phyloP scores from a whole-genome alignment of 2,329 filamentous ascomycete genomes.

The Xylariales sp. region DNA sequence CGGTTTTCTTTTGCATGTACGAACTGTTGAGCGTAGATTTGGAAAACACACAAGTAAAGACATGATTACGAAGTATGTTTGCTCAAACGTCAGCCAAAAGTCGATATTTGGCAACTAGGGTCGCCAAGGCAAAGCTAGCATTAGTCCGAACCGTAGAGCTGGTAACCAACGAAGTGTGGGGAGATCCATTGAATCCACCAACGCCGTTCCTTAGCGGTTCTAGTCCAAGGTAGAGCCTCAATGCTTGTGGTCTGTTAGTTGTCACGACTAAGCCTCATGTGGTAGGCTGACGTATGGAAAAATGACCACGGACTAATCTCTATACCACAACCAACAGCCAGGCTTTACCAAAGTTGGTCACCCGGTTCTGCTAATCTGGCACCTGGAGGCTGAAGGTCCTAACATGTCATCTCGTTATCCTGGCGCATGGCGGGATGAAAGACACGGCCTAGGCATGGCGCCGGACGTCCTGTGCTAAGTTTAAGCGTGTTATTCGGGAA shows the following conservation, averaged over 20 bases:
- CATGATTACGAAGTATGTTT: too few species aligned
- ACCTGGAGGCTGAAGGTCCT: neutral
- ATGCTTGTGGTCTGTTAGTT: neutral
- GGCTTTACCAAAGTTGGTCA: neutral
- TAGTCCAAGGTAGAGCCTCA: neutral
- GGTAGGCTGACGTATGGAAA: neutral
- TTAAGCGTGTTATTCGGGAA: neutral
- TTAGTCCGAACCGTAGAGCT: neutral
- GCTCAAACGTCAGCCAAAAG: neutral
- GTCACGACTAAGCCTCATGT: neutral
- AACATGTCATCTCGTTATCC: neutral
- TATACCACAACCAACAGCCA: neutral
- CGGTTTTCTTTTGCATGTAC: neutral
- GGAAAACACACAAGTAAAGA: neutral
- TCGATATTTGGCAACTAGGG: neutral
- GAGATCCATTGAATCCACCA: neutral
- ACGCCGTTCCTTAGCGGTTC: constrained; percentile 4
- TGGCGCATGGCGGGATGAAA: neutral
- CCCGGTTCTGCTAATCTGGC: neutral
- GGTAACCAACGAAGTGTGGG: constrained; percentile 9
- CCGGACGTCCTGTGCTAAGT: neutral
- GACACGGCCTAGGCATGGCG: neutral
- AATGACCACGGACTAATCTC: neutral
- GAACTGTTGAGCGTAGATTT: neutral
- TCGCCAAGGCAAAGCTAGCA: too few species aligned